A percentile compares a stretch with the other conserved stretches of the same genome.
Evolutionary conservation across 495 filamentous ascomycete genomes (phyloP).

Genomic region (Penicillium ochrochloron): DNA sequence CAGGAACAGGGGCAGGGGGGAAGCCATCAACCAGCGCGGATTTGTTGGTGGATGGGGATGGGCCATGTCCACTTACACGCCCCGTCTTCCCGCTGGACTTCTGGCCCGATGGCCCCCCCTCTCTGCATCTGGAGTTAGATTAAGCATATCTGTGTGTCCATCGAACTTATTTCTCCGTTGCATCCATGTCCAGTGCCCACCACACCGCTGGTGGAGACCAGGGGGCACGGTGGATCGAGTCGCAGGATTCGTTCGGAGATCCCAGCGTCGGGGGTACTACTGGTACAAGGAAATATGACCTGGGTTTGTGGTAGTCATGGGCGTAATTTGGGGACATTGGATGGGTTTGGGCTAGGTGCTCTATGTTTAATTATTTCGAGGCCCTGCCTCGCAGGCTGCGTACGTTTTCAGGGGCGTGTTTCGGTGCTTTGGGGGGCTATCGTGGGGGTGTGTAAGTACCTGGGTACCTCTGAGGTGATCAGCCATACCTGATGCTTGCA

Average conservation of each 20-base stretch:
- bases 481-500: slow-evolving; percentile 9
- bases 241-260: slow-evolving; percentile 32
- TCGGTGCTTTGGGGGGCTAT: background rate
- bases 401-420: background rate
- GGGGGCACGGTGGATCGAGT: slow-evolving; percentile 30
- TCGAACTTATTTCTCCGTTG: slow-evolving; percentile 35
- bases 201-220: slow-evolving; percentile 28
- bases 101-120: background rate
- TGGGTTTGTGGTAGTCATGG: background rate
- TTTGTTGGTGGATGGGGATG: slow-evolving; percentile 1
- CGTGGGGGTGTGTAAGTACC: background rate
- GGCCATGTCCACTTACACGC: background rate
- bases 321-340: background rate
- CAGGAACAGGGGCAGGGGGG: slow-evolving; percentile 2
- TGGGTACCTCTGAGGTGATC: slow-evolving; percentile 4
- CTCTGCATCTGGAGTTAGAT: slow-evolving; percentile 37
- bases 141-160: slow-evolving; percentile 41
- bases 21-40: no score
- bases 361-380: background rate
- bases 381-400: background rate
- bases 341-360: background rate
- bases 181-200: slow-evolving; percentile 42
- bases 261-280: slow-evolving; percentile 22
- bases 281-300: background rate
- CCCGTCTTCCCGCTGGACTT: no score